phyloP scores from a whole-genome alignment of 768 basidiomycete genomes.

The Porphyrellus cyaneotinctus region DNA sequence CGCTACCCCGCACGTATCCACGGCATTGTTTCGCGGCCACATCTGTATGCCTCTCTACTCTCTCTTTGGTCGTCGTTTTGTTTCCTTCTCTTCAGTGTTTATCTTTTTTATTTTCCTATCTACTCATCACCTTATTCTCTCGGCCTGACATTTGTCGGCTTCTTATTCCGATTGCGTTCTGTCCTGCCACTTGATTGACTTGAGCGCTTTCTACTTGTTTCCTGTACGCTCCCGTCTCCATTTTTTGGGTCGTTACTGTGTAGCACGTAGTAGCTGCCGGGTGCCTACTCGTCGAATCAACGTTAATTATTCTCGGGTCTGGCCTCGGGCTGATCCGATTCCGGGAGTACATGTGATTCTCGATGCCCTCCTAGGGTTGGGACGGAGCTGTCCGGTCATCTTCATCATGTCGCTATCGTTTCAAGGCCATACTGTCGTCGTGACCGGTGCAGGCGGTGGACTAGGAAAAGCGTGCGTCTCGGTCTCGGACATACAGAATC shows the following conservation, averaged over 20 bases:
- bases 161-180: constrained; percentile 24
- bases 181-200: constrained; percentile 18
- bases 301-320: constrained; percentile 14
- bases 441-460: constrained; percentile 96
- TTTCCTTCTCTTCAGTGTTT: constrained; percentile 14
- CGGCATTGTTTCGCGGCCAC: constrained; percentile 22
- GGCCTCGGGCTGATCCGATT: no score
- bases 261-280: constrained; percentile 32
- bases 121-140: constrained; percentile 29
- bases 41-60: constrained; percentile 25
- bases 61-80: constrained; percentile 24
- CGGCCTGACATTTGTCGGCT: constrained; percentile 24
- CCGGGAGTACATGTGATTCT: constrained; percentile 16
- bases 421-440: constrained; percentile 85
- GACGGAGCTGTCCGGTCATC: no score
- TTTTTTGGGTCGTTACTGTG: constrained; percentile 27
- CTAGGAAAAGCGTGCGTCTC: constrained; percentile 80
- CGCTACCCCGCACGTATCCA: constrained; percentile 14
- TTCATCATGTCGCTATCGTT: constrained; percentile 55
- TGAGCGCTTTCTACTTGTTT: constrained; percentile 29
- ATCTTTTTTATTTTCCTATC: constrained; percentile 30
- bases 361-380: background rate
- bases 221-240: constrained; percentile 29
- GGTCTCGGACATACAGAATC: no score
- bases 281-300: constrained; percentile 29